Evolutionary conservation across 2,329 filamentous ascomycete species (phyloP).

Genomic region (Verticillium albo-atrum): DNA sequence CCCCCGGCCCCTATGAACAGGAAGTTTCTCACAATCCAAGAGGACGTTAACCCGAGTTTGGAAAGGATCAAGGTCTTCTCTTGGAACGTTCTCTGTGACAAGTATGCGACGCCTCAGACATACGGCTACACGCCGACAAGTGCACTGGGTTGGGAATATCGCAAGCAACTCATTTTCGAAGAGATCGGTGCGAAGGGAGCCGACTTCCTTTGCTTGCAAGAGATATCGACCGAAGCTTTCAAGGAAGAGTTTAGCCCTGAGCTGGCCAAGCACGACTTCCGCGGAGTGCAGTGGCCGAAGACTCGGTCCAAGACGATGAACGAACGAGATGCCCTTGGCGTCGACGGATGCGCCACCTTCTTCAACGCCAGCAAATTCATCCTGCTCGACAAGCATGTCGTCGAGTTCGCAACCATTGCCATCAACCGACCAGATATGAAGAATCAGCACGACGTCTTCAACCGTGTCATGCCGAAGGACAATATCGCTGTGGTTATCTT

Average conservation of each 20-base stretch:
- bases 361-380: constrained; percentile 96
- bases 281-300: constrained; percentile 89
- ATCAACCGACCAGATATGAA: constrained; percentile 97
- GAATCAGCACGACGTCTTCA: constrained; percentile 95
- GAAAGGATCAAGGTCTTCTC: constrained; percentile 82
- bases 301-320: constrained; percentile 87
- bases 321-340: constrained; percentile 80
- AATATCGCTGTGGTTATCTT: constrained; percentile 92
- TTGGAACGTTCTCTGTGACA: constrained; percentile 95
- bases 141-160: constrained; percentile 82
- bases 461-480: constrained; percentile 96
- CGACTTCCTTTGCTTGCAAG: constrained; percentile 89
- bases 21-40: constrained; percentile 73
- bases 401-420: constrained; percentile 87
- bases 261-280: constrained; percentile 83
- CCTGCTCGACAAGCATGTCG: constrained; percentile 85
- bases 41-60: constrained; percentile 52
- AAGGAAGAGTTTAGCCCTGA: constrained; percentile 87
- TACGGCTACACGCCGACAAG: constrained; percentile 88
- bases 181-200: constrained; percentile 76
- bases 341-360: constrained; percentile 95
- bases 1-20: constrained; percentile 73
- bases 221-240: constrained; percentile 88
- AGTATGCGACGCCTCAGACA: constrained; percentile 76
- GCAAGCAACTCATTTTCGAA: constrained; percentile 75